phyloP scores from a whole-genome alignment of 2,329 filamentous ascomycete species.

The Colletotrichum acutatum region DNA sequence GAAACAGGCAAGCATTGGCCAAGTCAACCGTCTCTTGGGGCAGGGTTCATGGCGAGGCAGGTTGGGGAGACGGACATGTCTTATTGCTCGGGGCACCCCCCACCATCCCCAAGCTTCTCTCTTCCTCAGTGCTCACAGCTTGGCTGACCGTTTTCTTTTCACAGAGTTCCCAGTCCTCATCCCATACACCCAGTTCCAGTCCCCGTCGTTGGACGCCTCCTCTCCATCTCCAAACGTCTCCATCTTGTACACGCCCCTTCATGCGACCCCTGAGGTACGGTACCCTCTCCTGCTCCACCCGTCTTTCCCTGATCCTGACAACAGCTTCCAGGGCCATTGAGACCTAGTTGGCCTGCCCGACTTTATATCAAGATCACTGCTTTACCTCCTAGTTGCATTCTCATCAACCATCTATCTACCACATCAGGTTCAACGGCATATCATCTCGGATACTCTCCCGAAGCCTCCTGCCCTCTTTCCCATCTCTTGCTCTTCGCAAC shows the following conservation, averaged over 20 bases:
- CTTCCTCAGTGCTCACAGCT: not conserved
- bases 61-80: not conserved
- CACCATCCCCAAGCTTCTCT: not conserved
- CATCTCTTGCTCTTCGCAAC: not conserved
- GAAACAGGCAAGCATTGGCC: not conserved
- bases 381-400: not conserved
- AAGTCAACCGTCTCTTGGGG: not conserved
- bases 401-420: not conserved
- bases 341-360: not conserved
- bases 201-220: not conserved
- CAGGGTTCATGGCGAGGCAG: not conserved
- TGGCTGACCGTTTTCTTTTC: conserved; percentile 13
- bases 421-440: not conserved
- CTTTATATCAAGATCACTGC: conserved; percentile 22
- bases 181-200: not conserved
- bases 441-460: not conserved
- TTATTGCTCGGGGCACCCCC: not conserved
- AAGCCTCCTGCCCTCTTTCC: not conserved
- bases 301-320: not conserved
- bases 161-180: not conserved
- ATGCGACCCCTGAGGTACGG: conserved; percentile 23
- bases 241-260: conserved; percentile 26
- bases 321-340: not conserved
- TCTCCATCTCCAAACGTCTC: conserved; percentile 4
- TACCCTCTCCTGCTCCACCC: conserved; percentile 6